These are phyloP conservation scores for Agrostemma githago DNA, from an alignment of 148 eudicot genomes.

Conservation along the genomic window DNA sequence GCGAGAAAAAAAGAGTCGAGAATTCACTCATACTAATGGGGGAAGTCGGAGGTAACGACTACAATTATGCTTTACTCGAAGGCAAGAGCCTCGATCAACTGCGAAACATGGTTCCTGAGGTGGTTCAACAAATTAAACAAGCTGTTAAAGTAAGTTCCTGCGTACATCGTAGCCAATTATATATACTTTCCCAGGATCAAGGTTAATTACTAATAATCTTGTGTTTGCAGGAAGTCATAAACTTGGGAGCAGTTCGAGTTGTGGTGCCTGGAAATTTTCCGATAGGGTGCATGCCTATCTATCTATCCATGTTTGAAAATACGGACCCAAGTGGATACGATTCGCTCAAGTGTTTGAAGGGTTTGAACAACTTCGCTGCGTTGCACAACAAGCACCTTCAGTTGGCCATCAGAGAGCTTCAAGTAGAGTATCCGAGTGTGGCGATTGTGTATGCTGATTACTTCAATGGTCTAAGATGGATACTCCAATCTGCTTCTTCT, in stretches of 20 bases:
- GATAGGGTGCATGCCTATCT: constrained; percentile 20
- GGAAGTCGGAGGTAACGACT: constrained; percentile 42
- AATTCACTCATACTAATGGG: constrained; percentile 30
- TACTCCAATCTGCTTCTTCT: constrained; percentile 19
- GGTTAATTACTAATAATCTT: neutral
- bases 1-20: neutral
- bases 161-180: neutral
- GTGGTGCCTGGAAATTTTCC: constrained; percentile 29
- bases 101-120: constrained; percentile 12
- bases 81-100: constrained; percentile 6
- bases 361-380: constrained; percentile 13
- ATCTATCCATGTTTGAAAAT: constrained; percentile 4
- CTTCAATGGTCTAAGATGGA: constrained; percentile 13
- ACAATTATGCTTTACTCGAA: constrained; percentile 23
- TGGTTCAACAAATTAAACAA: constrained; percentile 19
- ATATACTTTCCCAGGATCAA: neutral
- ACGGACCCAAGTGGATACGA: constrained; percentile 18
- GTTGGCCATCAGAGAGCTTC: constrained; percentile 19
- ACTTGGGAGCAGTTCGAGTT: constrained; percentile 18
- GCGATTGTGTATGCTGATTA: constrained; percentile 27
- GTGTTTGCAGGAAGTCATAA: constrained; percentile 23
- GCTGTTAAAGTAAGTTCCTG: constrained; percentile 13
- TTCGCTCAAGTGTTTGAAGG: constrained; percentile 21
- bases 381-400: constrained; percentile 18
- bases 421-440: constrained; percentile 9